These are phyloP conservation scores for Kingdonia uniflora DNA, from an alignment of 164 flowering plant genomes.

Conservation along the genomic window DNA sequence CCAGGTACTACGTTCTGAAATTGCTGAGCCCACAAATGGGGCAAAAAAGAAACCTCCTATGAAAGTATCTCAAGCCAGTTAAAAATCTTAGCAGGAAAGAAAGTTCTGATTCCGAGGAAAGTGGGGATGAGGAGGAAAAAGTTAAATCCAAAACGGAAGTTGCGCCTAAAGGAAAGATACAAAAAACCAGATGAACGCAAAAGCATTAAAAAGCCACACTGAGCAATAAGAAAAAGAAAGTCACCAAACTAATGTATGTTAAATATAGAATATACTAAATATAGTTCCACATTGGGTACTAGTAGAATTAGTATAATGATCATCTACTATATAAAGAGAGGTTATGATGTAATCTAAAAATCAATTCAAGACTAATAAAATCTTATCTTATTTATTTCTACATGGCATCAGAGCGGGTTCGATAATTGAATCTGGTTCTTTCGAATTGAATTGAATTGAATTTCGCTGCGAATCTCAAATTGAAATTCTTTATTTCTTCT, in stretches of 20 bases:
- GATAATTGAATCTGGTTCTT: no score
- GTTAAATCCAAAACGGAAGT: slow-evolving; percentile 38
- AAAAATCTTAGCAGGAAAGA: slow-evolving; percentile 21
- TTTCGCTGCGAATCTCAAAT: no score
- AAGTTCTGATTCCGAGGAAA: slow-evolving; percentile 31
- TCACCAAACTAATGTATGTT: slow-evolving; percentile 24
- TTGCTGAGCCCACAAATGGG: slow-evolving; percentile 22
- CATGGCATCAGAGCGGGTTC: no score
- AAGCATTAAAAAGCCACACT: slow-evolving; percentile 42
- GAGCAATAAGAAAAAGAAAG: slow-evolving; percentile 34
- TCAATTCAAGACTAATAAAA: no score
- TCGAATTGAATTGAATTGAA: no score
- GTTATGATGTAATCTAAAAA: no score
- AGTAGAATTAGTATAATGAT: no score
- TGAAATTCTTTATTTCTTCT: no score
- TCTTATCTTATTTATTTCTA: no score
- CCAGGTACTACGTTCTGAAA: slow-evolving; percentile 13
- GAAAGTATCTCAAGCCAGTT: slow-evolving; percentile 24
- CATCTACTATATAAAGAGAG: no score
- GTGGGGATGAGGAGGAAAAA: slow-evolving; percentile 36
- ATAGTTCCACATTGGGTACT: no score
- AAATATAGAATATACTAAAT: no score
- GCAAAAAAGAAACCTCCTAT: slow-evolving; percentile 26
- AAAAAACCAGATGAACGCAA: slow-evolving; percentile 29
- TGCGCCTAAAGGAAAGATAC: slow-evolving; percentile 28